Conservation (phyloP, 176 grass and related monocot genomes). For the Chrysopogon serrulatus region DNA sequence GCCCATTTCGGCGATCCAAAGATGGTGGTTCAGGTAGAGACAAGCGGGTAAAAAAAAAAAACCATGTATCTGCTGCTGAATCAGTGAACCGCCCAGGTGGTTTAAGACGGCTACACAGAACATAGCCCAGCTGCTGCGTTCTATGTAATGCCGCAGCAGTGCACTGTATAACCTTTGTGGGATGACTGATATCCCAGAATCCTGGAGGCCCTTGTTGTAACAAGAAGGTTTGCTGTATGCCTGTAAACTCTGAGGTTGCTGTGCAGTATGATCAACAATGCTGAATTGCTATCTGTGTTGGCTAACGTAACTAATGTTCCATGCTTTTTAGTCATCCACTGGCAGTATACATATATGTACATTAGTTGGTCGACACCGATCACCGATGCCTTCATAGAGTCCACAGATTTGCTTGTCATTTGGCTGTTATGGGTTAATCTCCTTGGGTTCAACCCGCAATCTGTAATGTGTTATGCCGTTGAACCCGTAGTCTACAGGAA, state of each 20-base stretch:
- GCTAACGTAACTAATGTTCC: background rate
- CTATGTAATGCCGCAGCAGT: background rate
- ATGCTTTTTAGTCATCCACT: background rate
- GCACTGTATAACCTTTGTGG: background rate
- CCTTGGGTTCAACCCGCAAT: too few relatives aligned
- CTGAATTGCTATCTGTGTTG: too few relatives aligned
- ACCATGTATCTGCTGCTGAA: background rate
- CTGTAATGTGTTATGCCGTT: too few relatives aligned
- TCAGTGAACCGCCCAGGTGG: background rate
- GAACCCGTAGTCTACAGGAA: too few relatives aligned
- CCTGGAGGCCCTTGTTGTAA: background rate
- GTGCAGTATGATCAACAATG: background rate
- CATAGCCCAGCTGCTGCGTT: background rate
- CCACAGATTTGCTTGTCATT: too few relatives aligned
- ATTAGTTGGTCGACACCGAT: too few relatives aligned
- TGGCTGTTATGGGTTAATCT: too few relatives aligned
- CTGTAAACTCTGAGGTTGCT: background rate
- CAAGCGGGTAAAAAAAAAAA: background rate
- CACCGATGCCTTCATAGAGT: background rate
- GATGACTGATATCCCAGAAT: background rate
- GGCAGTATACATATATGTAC: background rate
- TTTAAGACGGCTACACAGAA: background rate
- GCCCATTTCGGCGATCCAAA: constrained; percentile 60
- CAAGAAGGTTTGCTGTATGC: background rate
- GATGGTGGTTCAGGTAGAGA: constrained; percentile 78